phyloP scores from a whole-genome alignment of 1,284 basidiomycete genomes.

The Ceratobasidium sp. region DNA sequence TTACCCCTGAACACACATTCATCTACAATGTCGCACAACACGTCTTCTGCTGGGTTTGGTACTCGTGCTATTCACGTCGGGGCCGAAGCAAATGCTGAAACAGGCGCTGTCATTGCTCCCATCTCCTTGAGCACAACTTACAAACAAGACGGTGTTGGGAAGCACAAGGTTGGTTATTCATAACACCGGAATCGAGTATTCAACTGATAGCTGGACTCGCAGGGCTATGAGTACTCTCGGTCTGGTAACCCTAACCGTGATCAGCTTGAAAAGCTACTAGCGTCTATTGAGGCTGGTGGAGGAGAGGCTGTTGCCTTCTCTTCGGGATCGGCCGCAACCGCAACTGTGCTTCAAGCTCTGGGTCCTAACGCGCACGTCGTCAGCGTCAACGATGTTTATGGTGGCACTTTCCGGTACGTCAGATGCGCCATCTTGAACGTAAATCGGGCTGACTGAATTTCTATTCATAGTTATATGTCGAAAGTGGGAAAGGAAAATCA shows the following conservation, averaged over 20 bases:
- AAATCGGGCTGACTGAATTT: not conserved
- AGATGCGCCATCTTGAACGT: too few relatives aligned
- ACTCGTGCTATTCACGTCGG: constrained; percentile 77
- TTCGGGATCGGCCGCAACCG: constrained; percentile 89
- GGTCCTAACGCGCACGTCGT: constrained; percentile 84
- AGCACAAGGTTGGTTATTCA: constrained; percentile 73
- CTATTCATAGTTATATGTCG: constrained; percentile 63
- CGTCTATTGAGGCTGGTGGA: constrained; percentile 81
- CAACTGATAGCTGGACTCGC: not conserved
- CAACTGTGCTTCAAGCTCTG: constrained; percentile 83
- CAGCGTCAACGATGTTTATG: constrained; percentile 92
- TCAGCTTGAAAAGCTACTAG: constrained; percentile 77
- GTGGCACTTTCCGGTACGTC: constrained; percentile 87
- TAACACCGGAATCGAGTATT: not conserved
- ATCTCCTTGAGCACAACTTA: constrained; percentile 96
- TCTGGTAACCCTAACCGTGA: constrained; percentile 91
- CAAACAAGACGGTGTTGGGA: constrained; percentile 85
- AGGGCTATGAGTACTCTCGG: constrained; percentile 92
- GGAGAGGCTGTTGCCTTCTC: constrained; percentile 83
- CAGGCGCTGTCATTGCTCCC: constrained; percentile 90
- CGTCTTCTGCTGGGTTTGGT: constrained; percentile 16
- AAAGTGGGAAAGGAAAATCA: constrained; percentile 81
- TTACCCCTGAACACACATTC: not conserved
- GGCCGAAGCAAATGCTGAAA: constrained; percentile 80
- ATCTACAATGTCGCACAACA: constrained; percentile 1